These are phyloP conservation scores for Pyricularia grisea DNA, from an alignment of 2,329 filamentous ascomycete species.

Conservation along the genomic window DNA sequence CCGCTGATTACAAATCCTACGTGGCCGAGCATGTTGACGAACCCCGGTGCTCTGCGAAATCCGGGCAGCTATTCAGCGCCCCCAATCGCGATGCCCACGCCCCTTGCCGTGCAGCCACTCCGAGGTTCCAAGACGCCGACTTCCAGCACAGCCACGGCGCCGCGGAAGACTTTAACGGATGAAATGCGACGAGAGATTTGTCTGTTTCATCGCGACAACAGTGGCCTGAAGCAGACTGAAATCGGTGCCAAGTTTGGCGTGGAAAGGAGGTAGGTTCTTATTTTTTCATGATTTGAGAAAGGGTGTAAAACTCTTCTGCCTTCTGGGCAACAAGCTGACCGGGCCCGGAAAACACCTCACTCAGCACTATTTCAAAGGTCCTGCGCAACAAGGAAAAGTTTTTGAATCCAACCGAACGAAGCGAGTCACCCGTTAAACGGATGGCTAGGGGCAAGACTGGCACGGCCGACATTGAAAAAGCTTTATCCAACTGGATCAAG, in stretches of 20 bases:
- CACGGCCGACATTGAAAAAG: slow-evolving; percentile 78
- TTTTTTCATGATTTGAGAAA: neutral
- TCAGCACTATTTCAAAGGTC: slow-evolving; percentile 96
- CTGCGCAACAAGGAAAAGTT: slow-evolving; percentile 92
- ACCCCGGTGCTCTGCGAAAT: slow-evolving; percentile 35
- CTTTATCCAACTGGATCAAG: slow-evolving; percentile 76
- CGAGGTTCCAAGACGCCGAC: slow-evolving; percentile 28
- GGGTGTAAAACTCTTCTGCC: neutral
- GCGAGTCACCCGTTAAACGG: slow-evolving; percentile 70
- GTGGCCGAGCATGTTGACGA: slow-evolving; percentile 79
- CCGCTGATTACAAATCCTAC: slow-evolving; percentile 60
- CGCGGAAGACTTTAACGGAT: slow-evolving; percentile 81
- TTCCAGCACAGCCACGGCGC: slow-evolving; percentile 49
- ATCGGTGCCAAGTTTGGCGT: slow-evolving; percentile 95
- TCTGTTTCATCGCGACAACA: slow-evolving; percentile 83
- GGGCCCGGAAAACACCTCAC: neutral
- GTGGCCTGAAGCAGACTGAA: slow-evolving; percentile 86
- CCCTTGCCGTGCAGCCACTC: slow-evolving; percentile 38
- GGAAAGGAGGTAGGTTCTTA: slow-evolving; percentile 70
- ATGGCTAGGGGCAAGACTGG: slow-evolving; percentile 60
- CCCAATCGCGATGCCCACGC: slow-evolving; percentile 48
- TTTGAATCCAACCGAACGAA: slow-evolving; percentile 71
- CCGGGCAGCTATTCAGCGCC: slow-evolving; percentile 45
- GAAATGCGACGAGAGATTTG: slow-evolving; percentile 90
- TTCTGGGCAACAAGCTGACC: neutral